Conservation (phyloP, 495 filamentous ascomycete species). For the Penicillium nucicola region DNA sequence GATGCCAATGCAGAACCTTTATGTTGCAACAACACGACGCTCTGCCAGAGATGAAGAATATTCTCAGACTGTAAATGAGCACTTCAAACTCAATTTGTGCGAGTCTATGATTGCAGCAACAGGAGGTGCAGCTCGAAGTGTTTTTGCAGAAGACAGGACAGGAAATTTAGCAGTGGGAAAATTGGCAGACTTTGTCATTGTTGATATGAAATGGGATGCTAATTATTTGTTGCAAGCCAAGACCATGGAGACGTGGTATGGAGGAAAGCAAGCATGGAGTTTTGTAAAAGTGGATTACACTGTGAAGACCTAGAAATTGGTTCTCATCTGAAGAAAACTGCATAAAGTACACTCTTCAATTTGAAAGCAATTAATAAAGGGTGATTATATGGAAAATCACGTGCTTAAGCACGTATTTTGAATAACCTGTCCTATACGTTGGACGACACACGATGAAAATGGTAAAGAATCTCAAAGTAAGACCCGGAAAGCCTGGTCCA, state of each 20-base stretch:
- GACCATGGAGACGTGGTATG: conserved; percentile 54
- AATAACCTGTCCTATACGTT: too few relatives aligned
- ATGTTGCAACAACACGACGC: conserved; percentile 53
- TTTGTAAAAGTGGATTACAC: too few relatives aligned
- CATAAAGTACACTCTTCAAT: too few relatives aligned
- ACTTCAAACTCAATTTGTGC: conserved; percentile 48
- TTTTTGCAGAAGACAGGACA: conserved; percentile 51
- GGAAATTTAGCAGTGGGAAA: conserved; percentile 45
- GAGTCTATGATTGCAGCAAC: conserved; percentile 51
- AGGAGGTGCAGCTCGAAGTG: conserved; percentile 52
- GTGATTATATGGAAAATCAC: too few relatives aligned
- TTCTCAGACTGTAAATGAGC: conserved; percentile 43
- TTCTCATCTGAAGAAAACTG: too few relatives aligned
- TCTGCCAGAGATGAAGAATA: conserved; percentile 47
- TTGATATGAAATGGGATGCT: conserved; percentile 54
- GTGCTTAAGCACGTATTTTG: too few relatives aligned
- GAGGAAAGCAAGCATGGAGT: conserved; percentile 39
- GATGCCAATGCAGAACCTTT: conserved; percentile 49
- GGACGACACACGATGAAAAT: too few relatives aligned
- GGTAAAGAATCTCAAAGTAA: neutral
- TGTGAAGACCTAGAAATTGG: too few relatives aligned
- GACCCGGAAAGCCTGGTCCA: conserved; percentile 8
- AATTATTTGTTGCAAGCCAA: conserved; percentile 47
- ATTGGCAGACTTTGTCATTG: conserved; percentile 55
- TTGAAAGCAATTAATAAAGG: too few relatives aligned